Evolutionary conservation across 192 early-diverging fungal genomes (phyloP).

Genomic region (Pilobolus umbonatus): DNA sequence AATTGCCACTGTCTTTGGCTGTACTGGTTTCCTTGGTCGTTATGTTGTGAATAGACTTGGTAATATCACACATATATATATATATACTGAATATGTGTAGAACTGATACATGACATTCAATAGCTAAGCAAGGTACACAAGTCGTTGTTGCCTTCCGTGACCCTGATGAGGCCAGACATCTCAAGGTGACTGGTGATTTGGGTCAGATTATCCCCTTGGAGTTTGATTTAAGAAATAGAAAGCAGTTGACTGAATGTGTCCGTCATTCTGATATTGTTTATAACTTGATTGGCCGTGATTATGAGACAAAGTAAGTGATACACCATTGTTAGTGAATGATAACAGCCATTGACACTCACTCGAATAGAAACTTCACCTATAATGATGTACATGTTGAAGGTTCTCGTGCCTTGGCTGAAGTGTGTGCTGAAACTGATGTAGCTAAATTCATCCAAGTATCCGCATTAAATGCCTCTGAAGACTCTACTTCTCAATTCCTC

Average conservation of each 20-base stretch:
- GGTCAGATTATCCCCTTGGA: conserved; percentile 90
- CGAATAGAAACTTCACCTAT: conserved; percentile 82
- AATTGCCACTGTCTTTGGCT: conserved; percentile 91
- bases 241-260: conserved; percentile 75
- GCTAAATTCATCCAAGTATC: conserved; percentile 87
- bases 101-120: background rate
- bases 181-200: conserved; percentile 92
- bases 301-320: conserved; percentile 72
- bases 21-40: conserved; percentile 92
- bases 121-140: conserved; percentile 82
- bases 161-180: conserved; percentile 77
- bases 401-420: conserved; percentile 74
- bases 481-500: conserved; percentile 74
- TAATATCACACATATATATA: conserved; percentile 22
- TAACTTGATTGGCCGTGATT: conserved; percentile 91
- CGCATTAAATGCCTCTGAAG: conserved; percentile 70
- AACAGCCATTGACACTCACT: background rate
- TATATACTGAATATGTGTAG: background rate
- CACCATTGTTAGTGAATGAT: background rate
- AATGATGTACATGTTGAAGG: conserved; percentile 82
- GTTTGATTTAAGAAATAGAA: conserved; percentile 86
- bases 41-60: conserved; percentile 91
- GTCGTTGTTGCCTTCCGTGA: conserved; percentile 89
- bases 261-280: conserved; percentile 94
- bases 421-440: conserved; percentile 75